Base-by-base conservation (phyloP, 2,329 filamentous ascomycete genomes). In the Drechslera avenae region DNA sequence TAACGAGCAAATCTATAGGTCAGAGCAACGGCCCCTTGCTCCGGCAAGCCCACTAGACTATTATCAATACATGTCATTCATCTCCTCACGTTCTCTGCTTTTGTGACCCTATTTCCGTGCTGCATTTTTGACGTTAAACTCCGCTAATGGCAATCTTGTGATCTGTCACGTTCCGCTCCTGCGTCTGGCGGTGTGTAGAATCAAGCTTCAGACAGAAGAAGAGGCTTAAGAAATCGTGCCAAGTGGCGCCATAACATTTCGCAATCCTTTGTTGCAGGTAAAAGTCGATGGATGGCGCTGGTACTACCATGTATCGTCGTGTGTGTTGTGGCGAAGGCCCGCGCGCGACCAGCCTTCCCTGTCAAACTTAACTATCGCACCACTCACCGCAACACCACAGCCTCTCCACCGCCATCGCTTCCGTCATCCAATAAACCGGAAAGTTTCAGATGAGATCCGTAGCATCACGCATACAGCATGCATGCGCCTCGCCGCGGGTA, bases 381-480 rank as follows among this genome's bases (percentile, higher is more conserved):
- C 41, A 37, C 43, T 42, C 48, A 52, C 45, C 45, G 50, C 50
- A 52, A 35, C 39, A 39, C 36, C 23, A 34, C 42, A 42, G 21
- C 34, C 45, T 45, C 45, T 52, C 37, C 31, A 57, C 53, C n/a
- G 23, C 18, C 32, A 21, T 43, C 32, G 19, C 39, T 32, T 54
- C 50, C 54, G 46, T 44, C 32, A 39, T 58, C 47, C 39, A 41
- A 56, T 51, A 53, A 37, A 36, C 30, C 41, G 54, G 52, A 21
- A 46, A 23, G 50, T 59, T 55, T 58, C 50, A 57, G 26, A 46
- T 46, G 3, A 50, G 32, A 36, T 34, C 47, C 52, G 40, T 50
- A 52, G 53, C 30, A 49, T 30, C 52, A 49, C 60, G 56, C 62
- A 62, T 50, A 39, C 46, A 39, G 56, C 52, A 56, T 56, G 48